phyloP scores from a whole-genome alignment of 805 yeast genomes.

The Yarrowia sp. region DNA sequence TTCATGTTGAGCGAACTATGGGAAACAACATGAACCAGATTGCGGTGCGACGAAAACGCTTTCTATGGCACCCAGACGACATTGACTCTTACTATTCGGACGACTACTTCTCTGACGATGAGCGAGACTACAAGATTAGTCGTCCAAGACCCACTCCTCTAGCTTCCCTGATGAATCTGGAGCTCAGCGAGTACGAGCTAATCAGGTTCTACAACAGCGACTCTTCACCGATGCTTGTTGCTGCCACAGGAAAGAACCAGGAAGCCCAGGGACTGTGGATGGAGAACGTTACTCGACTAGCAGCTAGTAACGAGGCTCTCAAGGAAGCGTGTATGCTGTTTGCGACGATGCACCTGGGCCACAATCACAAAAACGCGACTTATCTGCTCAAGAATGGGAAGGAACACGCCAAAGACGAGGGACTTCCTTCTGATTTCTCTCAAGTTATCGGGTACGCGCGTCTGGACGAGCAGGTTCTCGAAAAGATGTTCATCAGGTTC shows the following conservation, averaged over 20 bases:
- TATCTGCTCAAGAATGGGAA: constrained; percentile 2
- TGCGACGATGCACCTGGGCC: constrained; percentile 17
- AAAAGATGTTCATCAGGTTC: constrained; percentile 6
- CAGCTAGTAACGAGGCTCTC: constrained; percentile 8
- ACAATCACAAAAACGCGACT: background rate
- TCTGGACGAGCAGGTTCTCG: constrained; percentile 5
- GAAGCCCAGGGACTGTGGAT: constrained; percentile 9
- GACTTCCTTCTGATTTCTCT: background rate
- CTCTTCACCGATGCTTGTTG: constrained; percentile 11
- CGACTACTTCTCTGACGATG: constrained; percentile 22
- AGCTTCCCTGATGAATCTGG: constrained; percentile 13
- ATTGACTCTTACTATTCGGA: constrained; percentile 14
- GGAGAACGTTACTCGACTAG: constrained; percentile 1
- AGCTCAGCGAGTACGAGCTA: constrained; percentile 14
- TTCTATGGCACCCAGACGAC: constrained; percentile 27
- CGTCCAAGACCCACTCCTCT: background rate
- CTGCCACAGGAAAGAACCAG: background rate
- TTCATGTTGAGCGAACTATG: too few relatives aligned
- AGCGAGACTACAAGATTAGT: background rate
- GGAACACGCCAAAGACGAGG: background rate
- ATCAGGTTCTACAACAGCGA: constrained; percentile 12
- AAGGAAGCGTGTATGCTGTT: constrained; percentile 10
- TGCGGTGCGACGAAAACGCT: constrained; percentile 2
- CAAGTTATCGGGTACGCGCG: constrained; percentile 8
- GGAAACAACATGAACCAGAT: background rate